Base-by-base conservation (phyloP, 345 rosid genomes). In the Reutealis trisperma region DNA sequence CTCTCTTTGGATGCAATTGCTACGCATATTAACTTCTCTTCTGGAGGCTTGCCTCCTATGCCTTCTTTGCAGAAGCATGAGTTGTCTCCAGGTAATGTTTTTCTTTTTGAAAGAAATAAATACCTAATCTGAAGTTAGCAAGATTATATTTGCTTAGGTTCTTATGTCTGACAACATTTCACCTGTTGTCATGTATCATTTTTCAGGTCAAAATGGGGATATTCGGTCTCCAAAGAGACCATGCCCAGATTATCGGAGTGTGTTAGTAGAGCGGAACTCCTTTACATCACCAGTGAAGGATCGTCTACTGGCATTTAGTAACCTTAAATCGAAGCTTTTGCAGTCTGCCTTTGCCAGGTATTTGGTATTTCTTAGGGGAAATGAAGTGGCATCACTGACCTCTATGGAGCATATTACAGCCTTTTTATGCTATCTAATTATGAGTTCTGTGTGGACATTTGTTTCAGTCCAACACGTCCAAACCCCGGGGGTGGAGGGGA, bases 401-500 rank as follows among this genome's bases (percentile, higher is more conserved):
- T 65, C n/a, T 64, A 13, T 21, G 34, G 11, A 13, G 42, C 25
- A 51, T 67, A n/a, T 45, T 25, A 42, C 47, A 49, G 70, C 52
- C 63, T 41, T 51, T 60, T 55, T 52, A 1, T 32, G 13, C 34
- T 74, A 49, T 58, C 70, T 66, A 41, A 70, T 55, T 19, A 60
- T 60, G 72, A 60, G 9, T 75, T 68, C 19, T 44, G 32, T 24
- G n/a, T 77, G 78, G 62, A 16, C 70, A 18, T 47, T 12, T 76
- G 16, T 74, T 52, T 72, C 87, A 96, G 99, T 86, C 99, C 99
- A 32, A 93, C 94, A 52, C 91, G 97, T 60, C 98, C 94, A 73
- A 88, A 83, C 82, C 99, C 98, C 6, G 96, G 97, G 79, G 93
- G 99, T 44, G 96, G 96, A 76, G 99, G 99, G 73, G 99, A 93